A percentile compares a stretch with the other conserved stretches of the same genome.
Evolutionary conservation across 495 filamentous ascomycete genomes (phyloP).

Genomic region (Friedmanniomyces simplex): DNA sequence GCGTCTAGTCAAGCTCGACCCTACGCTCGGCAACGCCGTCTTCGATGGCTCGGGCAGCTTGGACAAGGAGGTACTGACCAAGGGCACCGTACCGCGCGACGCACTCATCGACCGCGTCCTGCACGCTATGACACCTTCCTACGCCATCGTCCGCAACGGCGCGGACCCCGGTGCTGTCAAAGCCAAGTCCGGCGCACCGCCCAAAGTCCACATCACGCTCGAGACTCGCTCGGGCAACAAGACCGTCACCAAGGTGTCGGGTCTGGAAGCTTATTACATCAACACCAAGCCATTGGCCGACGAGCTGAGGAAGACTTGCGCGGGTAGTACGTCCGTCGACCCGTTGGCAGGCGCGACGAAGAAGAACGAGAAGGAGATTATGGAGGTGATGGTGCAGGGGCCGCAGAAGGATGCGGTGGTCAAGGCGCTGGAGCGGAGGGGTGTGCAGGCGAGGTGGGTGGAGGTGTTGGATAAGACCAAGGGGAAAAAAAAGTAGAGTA

Average conservation of each 20-base stretch:
- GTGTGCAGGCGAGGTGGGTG: slow-evolving; percentile 52
- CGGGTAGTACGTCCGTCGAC: slow-evolving; percentile 56
- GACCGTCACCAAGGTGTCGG: slow-evolving; percentile 53
- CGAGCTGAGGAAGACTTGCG: slow-evolving; percentile 61
- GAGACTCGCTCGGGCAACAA: slow-evolving; percentile 62
- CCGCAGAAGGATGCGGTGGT: slow-evolving; percentile 53
- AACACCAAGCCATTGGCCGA: slow-evolving; percentile 52
- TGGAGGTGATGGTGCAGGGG: slow-evolving; percentile 64
- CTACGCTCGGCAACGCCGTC: slow-evolving; percentile 51
- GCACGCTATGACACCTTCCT: slow-evolving; percentile 43
- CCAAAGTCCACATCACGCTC: slow-evolving; percentile 48
- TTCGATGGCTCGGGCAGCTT: slow-evolving; percentile 40
- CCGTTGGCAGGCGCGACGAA: slow-evolving; percentile 49
- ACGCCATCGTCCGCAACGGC: slow-evolving; percentile 46
- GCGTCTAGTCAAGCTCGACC: slow-evolving; percentile 54
- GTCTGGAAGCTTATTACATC: slow-evolving; percentile 54
- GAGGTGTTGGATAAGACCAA: slow-evolving; percentile 62
- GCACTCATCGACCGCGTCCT: slow-evolving; percentile 50
- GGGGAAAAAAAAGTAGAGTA: slow-evolving; percentile 6
- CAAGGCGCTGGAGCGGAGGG: slow-evolving; percentile 50
- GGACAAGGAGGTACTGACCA: slow-evolving; percentile 48
- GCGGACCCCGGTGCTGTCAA: slow-evolving; percentile 40
- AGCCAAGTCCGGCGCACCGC: slow-evolving; percentile 49
- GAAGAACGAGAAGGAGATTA: slow-evolving; percentile 44
- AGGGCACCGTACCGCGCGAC: slow-evolving; percentile 52